Base-by-base conservation (phyloP, 352 stramenopile species). In the Globisporangium echinulatum region DNA sequence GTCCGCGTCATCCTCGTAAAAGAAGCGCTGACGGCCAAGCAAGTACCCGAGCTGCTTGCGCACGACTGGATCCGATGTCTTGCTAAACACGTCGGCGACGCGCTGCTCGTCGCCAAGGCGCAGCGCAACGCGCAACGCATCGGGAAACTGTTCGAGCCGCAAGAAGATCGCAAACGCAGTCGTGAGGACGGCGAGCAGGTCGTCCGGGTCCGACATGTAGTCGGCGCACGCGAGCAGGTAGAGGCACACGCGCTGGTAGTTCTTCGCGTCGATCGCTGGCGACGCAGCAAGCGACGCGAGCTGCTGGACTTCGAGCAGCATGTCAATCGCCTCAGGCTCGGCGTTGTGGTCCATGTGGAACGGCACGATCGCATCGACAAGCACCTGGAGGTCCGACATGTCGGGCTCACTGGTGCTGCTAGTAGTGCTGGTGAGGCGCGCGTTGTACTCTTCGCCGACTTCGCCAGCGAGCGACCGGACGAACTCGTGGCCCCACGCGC, bases 331-430 rank as follows among this genome's bases (percentile, higher is more conserved):
- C 80, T 99, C 97, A 0, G 97, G 95, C 74, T 99, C 97, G 5
- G 97, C 97, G 71, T 99, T 99, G 79, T 99, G 97, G 64, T 96
- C 78, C 71, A 99, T 96, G 84, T 99, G 96, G 79, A 99, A 99
- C 4, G 97, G 97, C 57, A 99, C 96, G 69, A 99, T 99, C 11
- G 97, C 92, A 73, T 99, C 92, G 52, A 99, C 97, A 61, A 99
- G 91, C 61, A 74, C 73, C 65, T 99, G 68, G 52, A 99, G 75
- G 72, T 99, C 97, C 40, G 75, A 58, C 39, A 91, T 75, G 64
- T 98, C 88, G 8, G 85, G 72, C 40, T 44, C 40, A 4, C 1
- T 13, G 7, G 83, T 91, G 25, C 25, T 33, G 25, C 25, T 33
- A 33, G 25, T 33, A 33, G 25, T 33, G 25, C 25, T 33, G 25